These are phyloP conservation scores for Pinus tabuliformis DNA, from an alignment of 75 land plant species.

Conservation along the genomic window DNA sequence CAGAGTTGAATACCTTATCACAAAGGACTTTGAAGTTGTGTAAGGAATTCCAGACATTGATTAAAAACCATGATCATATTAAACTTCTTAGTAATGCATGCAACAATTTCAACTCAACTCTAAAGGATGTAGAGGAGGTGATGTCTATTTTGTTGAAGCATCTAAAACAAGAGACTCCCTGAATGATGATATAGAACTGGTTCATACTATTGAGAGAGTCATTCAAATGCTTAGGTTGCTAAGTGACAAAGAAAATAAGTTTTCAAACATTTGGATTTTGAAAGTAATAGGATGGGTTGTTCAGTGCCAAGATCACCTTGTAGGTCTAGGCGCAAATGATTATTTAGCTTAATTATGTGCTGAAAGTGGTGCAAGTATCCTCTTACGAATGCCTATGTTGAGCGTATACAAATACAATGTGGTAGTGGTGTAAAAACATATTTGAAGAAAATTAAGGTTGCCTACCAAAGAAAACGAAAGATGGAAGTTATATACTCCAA, in stretches of 20 bases:
- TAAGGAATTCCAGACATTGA: too few species aligned
- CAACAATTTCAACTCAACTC: too few species aligned
- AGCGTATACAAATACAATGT: conserved; percentile 92
- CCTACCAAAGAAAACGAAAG: conserved; percentile 87
- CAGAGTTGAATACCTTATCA: too few species aligned
- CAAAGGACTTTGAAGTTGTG: too few species aligned
- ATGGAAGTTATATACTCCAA: conserved; percentile 90
- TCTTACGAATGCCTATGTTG: conserved; percentile 96
- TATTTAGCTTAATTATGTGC: conserved; percentile 94
- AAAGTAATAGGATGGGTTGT: conserved; percentile 99
- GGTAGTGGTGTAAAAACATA: conserved; percentile 98
- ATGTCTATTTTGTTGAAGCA: too few species aligned
- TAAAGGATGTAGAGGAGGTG: too few species aligned
- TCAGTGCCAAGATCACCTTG: conserved; percentile 86
- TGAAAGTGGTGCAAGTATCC: conserved; percentile 99
- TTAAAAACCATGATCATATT: too few species aligned
- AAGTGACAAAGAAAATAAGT: conserved; percentile 78
- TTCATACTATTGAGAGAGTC: conserved; percentile 70
- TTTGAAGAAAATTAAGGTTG: conserved; percentile 83
- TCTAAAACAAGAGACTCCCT: too few species aligned
- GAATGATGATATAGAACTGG: too few species aligned
- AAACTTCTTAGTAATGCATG: too few species aligned
- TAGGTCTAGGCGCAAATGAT: conserved; percentile 93
- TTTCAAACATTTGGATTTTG: conserved; percentile 85
- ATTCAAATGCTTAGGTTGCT: conserved; percentile 90